These are phyloP conservation scores for Leucocoprinus leucothites DNA, from an alignment of 768 basidiomycete species.

Conservation along the genomic window DNA sequence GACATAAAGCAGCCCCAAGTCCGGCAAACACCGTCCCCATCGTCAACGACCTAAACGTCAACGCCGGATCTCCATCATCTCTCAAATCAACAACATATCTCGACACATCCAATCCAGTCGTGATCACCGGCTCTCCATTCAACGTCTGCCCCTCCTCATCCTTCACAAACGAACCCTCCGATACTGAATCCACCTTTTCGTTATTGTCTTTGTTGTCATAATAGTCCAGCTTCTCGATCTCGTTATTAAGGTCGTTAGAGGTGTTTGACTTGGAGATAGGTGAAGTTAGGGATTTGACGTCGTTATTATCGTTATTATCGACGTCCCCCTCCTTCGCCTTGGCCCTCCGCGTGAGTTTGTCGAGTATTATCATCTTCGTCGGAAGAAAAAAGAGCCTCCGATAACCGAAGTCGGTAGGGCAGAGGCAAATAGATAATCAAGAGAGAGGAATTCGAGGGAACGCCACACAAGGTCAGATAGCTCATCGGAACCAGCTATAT, in stretches of 20 bases:
- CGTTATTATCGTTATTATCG: neutral
- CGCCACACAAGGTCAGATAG: neutral
- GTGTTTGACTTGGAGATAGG: neutral
- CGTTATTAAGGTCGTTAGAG: neutral
- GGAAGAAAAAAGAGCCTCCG: neutral
- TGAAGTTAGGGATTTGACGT: neutral
- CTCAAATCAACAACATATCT: slow-evolving; percentile 52
- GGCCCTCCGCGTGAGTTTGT: neutral
- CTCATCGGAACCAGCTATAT: neutral
- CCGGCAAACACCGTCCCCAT: slow-evolving; percentile 57
- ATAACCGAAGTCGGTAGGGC: no score
- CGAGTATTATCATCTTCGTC: neutral
- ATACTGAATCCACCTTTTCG: slow-evolving; percentile 12
- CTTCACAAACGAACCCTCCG: slow-evolving; percentile 5
- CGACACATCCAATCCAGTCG: slow-evolving; percentile 48
- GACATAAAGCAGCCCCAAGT: slow-evolving; percentile 53
- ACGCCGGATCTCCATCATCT: slow-evolving; percentile 53
- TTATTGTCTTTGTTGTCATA: neutral
- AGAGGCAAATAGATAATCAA: neutral
- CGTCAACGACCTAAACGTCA: slow-evolving; percentile 54
- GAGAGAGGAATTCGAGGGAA: neutral
- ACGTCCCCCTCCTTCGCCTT: neutral
- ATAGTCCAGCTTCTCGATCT: neutral
- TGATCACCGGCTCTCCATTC: slow-evolving; percentile 41
- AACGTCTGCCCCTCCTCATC: slow-evolving; percentile 27